Evolutionary conservation across 306 rosid genomes (phyloP), one percentile per base, ranked within the genome.

Genomic region (Corylus heterophylla): DNA sequence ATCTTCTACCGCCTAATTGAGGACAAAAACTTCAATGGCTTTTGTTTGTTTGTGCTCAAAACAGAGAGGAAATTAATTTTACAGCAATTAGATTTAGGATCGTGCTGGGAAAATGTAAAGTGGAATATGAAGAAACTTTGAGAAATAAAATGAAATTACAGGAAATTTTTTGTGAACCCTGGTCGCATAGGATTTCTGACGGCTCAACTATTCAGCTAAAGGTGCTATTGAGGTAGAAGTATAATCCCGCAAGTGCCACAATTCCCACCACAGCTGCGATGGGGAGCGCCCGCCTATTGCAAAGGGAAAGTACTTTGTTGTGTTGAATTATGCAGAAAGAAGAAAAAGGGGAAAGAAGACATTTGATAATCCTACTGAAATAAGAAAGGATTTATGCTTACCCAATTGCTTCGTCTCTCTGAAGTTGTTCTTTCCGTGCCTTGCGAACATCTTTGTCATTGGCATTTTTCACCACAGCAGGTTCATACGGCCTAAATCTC

Each of bases 321-420:
- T 2, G 54, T 39, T 68, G 72, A 68, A 68, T 72, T 80, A 63
- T 35, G 56, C 54, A 63, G 14, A 13, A 35, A 14, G 59, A n/a
- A 44, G 37, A n/a, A 47, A 22, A 3, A 11, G 52, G 13, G 35
- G 67, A n/a, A 35, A 22, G 13, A 20, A n/a, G 29, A 20, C 17
- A 35, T 27, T 14, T 52, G 16, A 9, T 54, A 12, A 2, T 31
- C 27, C 20, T 71, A 5, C 62, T 17, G 12, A 66, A 67, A 54
- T 2, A 25, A 49, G 16, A 55, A 52, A 50, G 76, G 31, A 16
- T 71, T 71, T 58, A 66, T 76, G 68, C 86, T 84, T 81, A 90
- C 94, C 94, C 98, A 74, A 91, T 50, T 73, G 97, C 77, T 82
- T 91, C 97, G 17, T 91, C 97, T 87, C 78, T 90, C 83, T 91